These are phyloP conservation scores for Arxiozyma bovina DNA, from an alignment of 1,139 yeast species.

Conservation along the genomic window DNA sequence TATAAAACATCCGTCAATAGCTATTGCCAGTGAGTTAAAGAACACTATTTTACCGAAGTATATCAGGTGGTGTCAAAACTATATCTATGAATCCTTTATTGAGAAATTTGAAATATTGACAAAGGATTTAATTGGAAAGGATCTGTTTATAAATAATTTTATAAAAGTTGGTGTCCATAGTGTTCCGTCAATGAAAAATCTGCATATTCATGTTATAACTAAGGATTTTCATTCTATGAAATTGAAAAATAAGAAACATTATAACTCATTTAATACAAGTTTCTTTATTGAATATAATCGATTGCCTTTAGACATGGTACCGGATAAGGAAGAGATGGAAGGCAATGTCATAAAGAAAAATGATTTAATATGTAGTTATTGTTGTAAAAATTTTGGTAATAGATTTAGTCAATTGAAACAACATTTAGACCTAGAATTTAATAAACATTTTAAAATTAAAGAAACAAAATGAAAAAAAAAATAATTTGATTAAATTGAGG, in stretches of 20 bases:
- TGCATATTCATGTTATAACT: constrained; percentile 68
- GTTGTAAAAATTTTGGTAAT: constrained; percentile 40
- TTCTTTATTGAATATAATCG: constrained; percentile 53
- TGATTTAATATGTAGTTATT: constrained; percentile 44
- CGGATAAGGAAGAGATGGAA: constrained; percentile 25
- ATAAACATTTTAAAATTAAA: constrained; percentile 15
- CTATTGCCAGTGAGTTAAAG: constrained; percentile 36
- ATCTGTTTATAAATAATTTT: constrained; percentile 29
- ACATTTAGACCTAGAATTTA: constrained; percentile 43
- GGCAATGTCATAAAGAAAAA: constrained; percentile 29
- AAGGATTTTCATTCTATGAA: constrained; percentile 48
- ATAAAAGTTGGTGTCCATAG: constrained; percentile 63
- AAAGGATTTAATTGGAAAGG: constrained; percentile 9
- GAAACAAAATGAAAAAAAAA: not conserved
- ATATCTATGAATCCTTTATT: constrained; percentile 35
- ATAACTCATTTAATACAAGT: constrained; percentile 56
- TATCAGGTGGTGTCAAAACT: constrained; percentile 37
- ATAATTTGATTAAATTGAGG: too few relatives aligned
- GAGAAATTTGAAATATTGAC: constrained; percentile 11
- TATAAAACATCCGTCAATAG: constrained; percentile 45
- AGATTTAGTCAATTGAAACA: constrained; percentile 41
- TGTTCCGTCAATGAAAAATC: constrained; percentile 57
- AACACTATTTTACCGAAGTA: constrained; percentile 31
- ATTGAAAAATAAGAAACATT: constrained; percentile 58
- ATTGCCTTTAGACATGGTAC: constrained; percentile 30